phyloP scores from a whole-genome alignment of 306 rosid genomes.

The Cucurbita pepo region DNA sequence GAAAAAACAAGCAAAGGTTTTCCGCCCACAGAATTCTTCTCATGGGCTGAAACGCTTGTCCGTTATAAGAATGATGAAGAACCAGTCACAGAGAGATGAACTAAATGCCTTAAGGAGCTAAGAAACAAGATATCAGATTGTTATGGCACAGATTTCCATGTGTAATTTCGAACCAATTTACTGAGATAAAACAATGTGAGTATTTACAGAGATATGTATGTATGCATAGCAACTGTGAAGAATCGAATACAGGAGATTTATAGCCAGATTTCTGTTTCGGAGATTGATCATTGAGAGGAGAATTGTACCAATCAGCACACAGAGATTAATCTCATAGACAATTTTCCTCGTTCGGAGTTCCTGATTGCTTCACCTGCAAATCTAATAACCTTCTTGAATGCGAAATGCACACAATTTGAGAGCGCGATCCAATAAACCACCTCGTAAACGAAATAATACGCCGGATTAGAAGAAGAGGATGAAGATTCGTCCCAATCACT shows the following conservation, averaged over 20 bases:
- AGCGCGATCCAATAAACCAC: conserved; percentile 77
- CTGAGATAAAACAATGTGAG: neutral
- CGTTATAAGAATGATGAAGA: neutral
- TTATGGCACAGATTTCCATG: neutral
- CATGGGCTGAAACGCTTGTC: neutral
- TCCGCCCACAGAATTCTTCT: neutral
- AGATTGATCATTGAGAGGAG: neutral
- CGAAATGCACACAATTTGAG: conserved; percentile 70
- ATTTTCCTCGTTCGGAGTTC: conserved; percentile 48
- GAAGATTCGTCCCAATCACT: conserved; percentile 48
- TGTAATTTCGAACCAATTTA: neutral
- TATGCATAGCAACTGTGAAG: neutral
- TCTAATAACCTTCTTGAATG: conserved; percentile 55
- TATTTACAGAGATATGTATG: neutral
- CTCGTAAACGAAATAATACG: conserved; percentile 71
- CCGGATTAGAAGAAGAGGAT: conserved; percentile 50
- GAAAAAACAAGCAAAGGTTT: neutral
- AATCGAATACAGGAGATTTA: neutral
- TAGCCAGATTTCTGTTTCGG: neutral
- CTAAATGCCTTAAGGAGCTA: neutral
- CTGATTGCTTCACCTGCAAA: conserved; percentile 39
- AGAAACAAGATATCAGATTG: neutral
- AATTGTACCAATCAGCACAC: conserved; percentile 26
- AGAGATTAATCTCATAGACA: conserved; percentile 42
- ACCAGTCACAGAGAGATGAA: neutral